Evolutionary conservation across 2,329 filamentous ascomycete species (phyloP).

Genomic region (Talaromyces sp.): DNA sequence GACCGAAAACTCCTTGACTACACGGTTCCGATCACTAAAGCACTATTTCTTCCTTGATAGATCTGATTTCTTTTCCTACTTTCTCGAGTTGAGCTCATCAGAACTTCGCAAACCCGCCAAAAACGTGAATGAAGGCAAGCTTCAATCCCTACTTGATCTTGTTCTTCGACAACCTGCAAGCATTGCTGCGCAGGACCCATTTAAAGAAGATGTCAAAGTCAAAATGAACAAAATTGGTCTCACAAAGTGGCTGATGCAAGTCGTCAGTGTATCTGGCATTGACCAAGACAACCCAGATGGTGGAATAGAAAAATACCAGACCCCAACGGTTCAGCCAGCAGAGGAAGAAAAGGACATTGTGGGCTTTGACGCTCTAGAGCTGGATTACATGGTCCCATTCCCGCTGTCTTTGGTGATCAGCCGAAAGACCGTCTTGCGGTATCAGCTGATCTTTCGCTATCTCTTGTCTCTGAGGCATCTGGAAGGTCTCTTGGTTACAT

Average conservation of each 20-base stretch:
- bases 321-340: slow-evolving; percentile 60
- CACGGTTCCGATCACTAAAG: slow-evolving; percentile 82
- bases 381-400: slow-evolving; percentile 93
- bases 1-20: slow-evolving; percentile 85
- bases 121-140: slow-evolving; percentile 82
- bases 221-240: slow-evolving; percentile 93
- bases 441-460: slow-evolving; percentile 93
- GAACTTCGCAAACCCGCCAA: slow-evolving; percentile 88
- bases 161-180: slow-evolving; percentile 94
- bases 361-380: slow-evolving; percentile 86
- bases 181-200: slow-evolving; percentile 87
- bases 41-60: slow-evolving; percentile 99
- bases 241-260: slow-evolving; percentile 89
- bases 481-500: slow-evolving; percentile 77
- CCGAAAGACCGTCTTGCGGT: slow-evolving; percentile 92
- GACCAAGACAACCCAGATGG: slow-evolving; percentile 69
- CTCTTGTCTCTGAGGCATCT: slow-evolving; percentile 83
- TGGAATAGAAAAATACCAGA: slow-evolving; percentile 65
- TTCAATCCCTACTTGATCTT: slow-evolving; percentile 92
- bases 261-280: slow-evolving; percentile 93
- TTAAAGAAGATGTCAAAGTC: slow-evolving; percentile 97
- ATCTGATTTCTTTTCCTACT: slow-evolving; percentile 97
- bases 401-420: slow-evolving; percentile 93
- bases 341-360: slow-evolving; percentile 76
- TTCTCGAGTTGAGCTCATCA: slow-evolving; percentile 82